Percentiles rank a stretch among this genome's conserved stretches.
Evolutionary conservation across 1,284 basidiomycete species (phyloP).

Genomic region (Schizopora paradoxa): DNA sequence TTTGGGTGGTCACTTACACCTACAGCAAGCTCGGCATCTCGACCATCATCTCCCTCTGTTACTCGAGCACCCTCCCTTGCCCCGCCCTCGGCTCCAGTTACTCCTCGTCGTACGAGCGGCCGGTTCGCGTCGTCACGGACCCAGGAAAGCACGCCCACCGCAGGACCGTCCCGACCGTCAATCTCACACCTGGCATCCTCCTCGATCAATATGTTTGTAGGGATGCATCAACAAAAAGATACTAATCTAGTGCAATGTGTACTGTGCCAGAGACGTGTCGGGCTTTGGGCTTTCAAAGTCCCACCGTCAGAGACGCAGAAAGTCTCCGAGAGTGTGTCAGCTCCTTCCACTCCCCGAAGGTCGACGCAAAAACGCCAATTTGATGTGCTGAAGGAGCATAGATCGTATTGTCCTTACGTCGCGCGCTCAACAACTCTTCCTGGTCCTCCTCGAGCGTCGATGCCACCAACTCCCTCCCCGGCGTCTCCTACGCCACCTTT

Average conservation of each 20-base stretch:
- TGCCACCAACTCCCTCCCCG: neutral
- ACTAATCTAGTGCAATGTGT: constrained; percentile 54
- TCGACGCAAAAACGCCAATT: constrained; percentile 46
- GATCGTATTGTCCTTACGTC: constrained; percentile 76
- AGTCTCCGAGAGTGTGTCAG: constrained; percentile 9
- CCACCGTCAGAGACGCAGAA: constrained; percentile 23
- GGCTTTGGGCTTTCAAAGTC: constrained; percentile 65
- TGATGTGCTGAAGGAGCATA: constrained; percentile 72
- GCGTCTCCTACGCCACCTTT: neutral
- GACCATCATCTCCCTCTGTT: constrained; percentile 33
- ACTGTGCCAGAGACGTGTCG: constrained; percentile 70
- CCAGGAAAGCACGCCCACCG: constrained; percentile 7
- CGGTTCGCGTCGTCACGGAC: constrained; percentile 1
- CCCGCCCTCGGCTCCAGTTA: constrained; percentile 23
- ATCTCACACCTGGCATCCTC: constrained; percentile 12
- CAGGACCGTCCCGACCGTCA: constrained; percentile 10
- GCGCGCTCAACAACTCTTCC: constrained; percentile 64
- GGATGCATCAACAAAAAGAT: constrained; percentile 31
- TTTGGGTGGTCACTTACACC: constrained; percentile 64
- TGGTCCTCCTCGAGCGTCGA: constrained; percentile 35
- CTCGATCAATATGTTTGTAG: constrained; percentile 2
- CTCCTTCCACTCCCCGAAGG: constrained; percentile 9
- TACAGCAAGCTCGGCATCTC: constrained; percentile 28
- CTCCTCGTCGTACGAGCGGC: constrained; percentile 5
- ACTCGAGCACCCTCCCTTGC: constrained; percentile 37